A percentile compares a stretch with the other conserved stretches of the same genome.
phyloP scores from a whole-genome alignment of 345 rosid species.

The Combretum micranthum region DNA sequence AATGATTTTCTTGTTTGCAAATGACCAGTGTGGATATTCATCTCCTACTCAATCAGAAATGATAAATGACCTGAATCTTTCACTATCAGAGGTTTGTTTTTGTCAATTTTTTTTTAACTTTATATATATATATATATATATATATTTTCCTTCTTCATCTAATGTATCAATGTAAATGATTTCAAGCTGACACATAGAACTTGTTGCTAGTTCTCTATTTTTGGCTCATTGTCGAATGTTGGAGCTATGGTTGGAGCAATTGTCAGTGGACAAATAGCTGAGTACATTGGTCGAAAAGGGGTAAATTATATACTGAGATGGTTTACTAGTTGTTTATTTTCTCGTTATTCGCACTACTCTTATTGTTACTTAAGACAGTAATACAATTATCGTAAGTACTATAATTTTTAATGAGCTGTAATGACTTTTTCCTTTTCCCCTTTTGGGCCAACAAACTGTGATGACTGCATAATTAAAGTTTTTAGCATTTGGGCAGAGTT shows the following conservation, averaged over 20 bases:
- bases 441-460: too few species aligned
- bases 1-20: too few species aligned
- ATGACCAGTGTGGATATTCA: slow-evolving; percentile 50
- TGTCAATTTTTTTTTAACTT: too few species aligned
- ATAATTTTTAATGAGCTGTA: too few species aligned
- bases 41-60: slow-evolving; percentile 61
- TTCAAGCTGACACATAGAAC: background rate
- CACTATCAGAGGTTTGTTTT: slow-evolving; percentile 43
- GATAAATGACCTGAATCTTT: slow-evolving; percentile 41
- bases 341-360: background rate
- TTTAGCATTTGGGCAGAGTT: too few species aligned
- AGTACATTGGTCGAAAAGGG: slow-evolving; percentile 77
- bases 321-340: background rate
- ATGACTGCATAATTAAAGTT: too few species aligned
- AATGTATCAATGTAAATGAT: background rate
- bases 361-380: too few species aligned
- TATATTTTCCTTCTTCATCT: background rate
- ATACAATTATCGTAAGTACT: too few species aligned
- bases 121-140: too few species aligned
- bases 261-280: slow-evolving; percentile 68
- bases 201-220: slow-evolving; percentile 41
- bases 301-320: slow-evolving; percentile 15
- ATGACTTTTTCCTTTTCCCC: too few species aligned
- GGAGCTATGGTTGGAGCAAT: slow-evolving; percentile 84
- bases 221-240: slow-evolving; percentile 67